Evolutionary conservation across 2,329 filamentous ascomycete species (phyloP), one percentile per base, ranked within the genome.

Genomic region (Nothomitra cinnamomea): DNA sequence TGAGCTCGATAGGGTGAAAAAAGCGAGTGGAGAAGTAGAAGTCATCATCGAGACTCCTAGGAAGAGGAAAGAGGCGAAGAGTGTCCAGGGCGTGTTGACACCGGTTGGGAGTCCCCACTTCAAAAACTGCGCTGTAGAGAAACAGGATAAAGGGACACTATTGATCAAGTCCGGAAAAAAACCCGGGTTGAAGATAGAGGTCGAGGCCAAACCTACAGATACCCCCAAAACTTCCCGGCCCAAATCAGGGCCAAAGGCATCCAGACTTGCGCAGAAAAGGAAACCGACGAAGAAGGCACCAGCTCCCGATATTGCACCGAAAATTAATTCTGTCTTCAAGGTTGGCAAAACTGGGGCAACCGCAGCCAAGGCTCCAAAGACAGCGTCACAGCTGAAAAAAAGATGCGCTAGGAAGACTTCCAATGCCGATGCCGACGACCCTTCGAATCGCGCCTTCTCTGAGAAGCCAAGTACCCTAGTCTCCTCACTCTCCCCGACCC

Each of bases 271-370:
- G 17, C 38, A 25, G 15, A 41, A 55, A 25, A 57, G 51, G 8
- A 7, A 42, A 17, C 55, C 58, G 17, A 60, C 58, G 52, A 63
- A 62, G 10, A 10, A 10, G 43, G 21, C 54, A 4, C 36, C 54
- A 55, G 57, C 35, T 50, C 52, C 32, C 63, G 66, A 54, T 45
- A 54, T 6, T 55, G 62, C 53, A 13, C 35, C 15, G 17, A 61
- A 61, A 25, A 67, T 69, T 54, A 66, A 63, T 15, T 57, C 56
- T 17, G 62, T 62, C 54, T 64, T 59, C 56, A 64, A 61, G 22
- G 61, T 68, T 56, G 65, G 61, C 42, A 70, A 69, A 50, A 52
- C 57, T 1, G n/a, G 5, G 10, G 17, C 32, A 41, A 52, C 32
- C 4, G 50, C 6, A 17, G 15, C 45, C 19, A 49, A 6, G 12